Evolutionary conservation across 805 yeast species (phyloP).

Genomic region (Barnettozyma populi): DNA sequence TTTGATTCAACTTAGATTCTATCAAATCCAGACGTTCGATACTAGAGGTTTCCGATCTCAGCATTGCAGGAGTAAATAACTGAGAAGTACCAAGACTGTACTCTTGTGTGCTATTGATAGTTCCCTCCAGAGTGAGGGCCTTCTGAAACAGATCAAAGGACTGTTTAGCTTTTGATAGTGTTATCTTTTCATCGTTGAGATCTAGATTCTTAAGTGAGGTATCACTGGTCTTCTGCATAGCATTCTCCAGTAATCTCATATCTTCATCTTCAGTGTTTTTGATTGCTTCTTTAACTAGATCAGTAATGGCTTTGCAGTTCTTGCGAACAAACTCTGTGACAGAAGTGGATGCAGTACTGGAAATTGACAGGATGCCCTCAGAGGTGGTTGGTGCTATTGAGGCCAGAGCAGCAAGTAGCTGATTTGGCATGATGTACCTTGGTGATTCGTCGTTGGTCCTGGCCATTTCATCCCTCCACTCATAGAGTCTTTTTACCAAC

Average conservation of each 20-base stretch:
- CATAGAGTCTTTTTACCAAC: conserved; percentile 54
- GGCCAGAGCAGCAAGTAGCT: conserved; percentile 58
- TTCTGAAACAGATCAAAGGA: conserved; percentile 8
- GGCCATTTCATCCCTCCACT: conserved; percentile 83
- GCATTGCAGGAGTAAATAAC: neutral
- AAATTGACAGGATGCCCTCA: conserved; percentile 45
- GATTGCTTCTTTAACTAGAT: conserved; percentile 38
- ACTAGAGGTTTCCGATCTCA: neutral
- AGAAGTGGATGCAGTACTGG: conserved; percentile 26
- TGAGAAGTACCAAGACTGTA: conserved; percentile 3
- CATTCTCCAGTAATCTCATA: conserved; percentile 26
- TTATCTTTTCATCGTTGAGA: neutral
- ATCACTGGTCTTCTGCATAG: neutral
- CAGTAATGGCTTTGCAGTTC: conserved; percentile 52
- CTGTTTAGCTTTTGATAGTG: conserved; percentile 12
- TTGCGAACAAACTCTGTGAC: conserved; percentile 53
- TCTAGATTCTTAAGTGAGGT: neutral
- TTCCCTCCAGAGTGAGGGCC: neutral
- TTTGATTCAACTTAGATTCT: conserved; percentile 4
- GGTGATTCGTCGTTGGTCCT: conserved; percentile 78
- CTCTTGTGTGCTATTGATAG: neutral
- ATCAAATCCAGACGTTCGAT: neutral
- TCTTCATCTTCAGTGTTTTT: conserved; percentile 30
- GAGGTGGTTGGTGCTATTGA: conserved; percentile 53
- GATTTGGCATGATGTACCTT: conserved; percentile 80